Base-by-base conservation (phyloP, 495 filamentous ascomycete species). In the Baudoinia panamericana region DNA sequence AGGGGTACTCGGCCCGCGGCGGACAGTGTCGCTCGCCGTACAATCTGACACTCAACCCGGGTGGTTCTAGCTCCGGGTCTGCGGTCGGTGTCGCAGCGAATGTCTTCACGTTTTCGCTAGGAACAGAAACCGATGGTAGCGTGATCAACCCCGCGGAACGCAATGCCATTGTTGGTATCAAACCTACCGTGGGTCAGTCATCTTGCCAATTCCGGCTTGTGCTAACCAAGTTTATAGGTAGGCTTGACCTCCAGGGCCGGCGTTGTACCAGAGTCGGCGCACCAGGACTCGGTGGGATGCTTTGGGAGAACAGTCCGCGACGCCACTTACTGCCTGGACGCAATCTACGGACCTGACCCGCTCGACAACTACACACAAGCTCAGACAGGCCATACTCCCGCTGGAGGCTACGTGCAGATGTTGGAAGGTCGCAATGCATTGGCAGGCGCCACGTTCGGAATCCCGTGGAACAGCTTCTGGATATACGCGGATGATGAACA, bases 91-190 rank as follows among this genome's bases (percentile, higher is more conserved):
- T 84, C 10, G 66, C 70, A 1, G 68, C 69, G 16, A 82, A 83
- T 51, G 45, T 73, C 23, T 57, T 76, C 22, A 62, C 70, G 0
- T 75, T 83, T 54, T 63, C 75, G 1, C 52, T 83, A 4, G 80
- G 80, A n/a, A 81, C 79, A 0, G 80, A 82, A 57, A 84, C 78
- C 0, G 80, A 84, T 53, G 76, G 76, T 12, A 78, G 73, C 61
- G 65, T 82, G 5, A 81, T 82, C 56, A 76, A 76, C 54, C 80
- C 80, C 3, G 78, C 80, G 1, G 70, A 78, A 58, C 53, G 74
- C 12, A 80, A 78, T 48, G 68, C 68, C 0, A 53, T 82, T 4
- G 73, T 80, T 6, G 76, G 76, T 12, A 73, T 80, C 54, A 82
- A 80, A 55, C 76, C 76, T 5, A 78, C 75, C 0, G 73, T 80